Percentiles rank a stretch among this genome's conserved stretches.
phyloP scores from a whole-genome alignment of 345 rosid species.

The Citrus hindsii region DNA sequence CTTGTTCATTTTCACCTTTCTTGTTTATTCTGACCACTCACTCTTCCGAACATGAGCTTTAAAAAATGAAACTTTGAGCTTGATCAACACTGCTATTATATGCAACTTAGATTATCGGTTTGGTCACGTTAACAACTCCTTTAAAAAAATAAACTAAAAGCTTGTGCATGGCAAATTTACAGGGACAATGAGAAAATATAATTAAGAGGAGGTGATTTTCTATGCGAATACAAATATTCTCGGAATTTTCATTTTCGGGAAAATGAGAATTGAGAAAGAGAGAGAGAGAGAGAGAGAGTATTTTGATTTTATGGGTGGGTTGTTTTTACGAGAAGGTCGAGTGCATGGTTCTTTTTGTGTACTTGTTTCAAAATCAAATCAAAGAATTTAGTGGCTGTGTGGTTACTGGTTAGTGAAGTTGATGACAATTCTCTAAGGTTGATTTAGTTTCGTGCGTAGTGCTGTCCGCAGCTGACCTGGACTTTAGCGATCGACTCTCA shows the following conservation, averaged over 20 bases:
- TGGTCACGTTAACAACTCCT: background rate
- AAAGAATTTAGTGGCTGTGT: background rate
- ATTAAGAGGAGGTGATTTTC: no score
- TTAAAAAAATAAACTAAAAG: background rate
- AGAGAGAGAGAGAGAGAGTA: no score
- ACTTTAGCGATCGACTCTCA: no score
- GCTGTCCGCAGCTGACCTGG: background rate
- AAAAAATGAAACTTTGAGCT: background rate
- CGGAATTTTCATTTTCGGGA: background rate
- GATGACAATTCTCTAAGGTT: background rate
- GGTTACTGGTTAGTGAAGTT: no score
- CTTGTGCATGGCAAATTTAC: no score
- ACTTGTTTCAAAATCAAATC: background rate
- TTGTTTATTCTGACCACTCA: background rate
- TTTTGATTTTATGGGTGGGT: background rate
- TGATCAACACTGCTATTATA: background rate
- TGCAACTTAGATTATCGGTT: background rate
- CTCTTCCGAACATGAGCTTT: background rate
- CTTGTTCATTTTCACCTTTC: conserved; percentile 34
- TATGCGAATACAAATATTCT: background rate
- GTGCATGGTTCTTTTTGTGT: background rate
- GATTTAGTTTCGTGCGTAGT: background rate
- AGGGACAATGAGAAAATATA: background rate
- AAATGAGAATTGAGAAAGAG: no score
- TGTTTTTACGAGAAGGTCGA: background rate